Evolutionary conservation across 345 rosid genomes (phyloP).

Genomic region (Linum usitatissimum): DNA sequence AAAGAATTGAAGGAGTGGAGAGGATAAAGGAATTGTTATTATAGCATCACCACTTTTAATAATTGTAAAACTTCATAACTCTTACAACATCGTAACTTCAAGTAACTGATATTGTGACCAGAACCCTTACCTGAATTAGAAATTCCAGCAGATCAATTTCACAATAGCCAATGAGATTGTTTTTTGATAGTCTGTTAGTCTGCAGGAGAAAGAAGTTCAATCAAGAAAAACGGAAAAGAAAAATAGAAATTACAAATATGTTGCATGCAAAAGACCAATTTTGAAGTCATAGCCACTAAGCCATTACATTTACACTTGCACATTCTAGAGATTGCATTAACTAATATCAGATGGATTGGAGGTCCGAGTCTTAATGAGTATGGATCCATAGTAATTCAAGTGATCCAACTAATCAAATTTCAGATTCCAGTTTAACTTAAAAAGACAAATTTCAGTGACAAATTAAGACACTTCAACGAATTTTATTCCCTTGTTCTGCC

Average conservation of each 20-base stretch:
- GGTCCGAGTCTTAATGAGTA: not conserved
- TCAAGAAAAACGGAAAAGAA: not conserved
- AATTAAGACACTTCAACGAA: too few relatives aligned
- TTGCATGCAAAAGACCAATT: not conserved
- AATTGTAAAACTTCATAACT: not conserved
- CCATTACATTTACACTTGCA: not conserved
- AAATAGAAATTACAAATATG: not conserved
- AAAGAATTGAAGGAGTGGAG: not conserved
- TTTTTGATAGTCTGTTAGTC: slow-evolving; percentile 73
- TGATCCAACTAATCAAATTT: not conserved
- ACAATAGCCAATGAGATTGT: slow-evolving; percentile 66
- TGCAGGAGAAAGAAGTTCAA: slow-evolving; percentile 28
- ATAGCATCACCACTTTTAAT: not conserved
- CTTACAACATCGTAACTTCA: not conserved
- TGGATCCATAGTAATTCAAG: not conserved
- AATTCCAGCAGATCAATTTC: slow-evolving; percentile 73
- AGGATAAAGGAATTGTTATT: not conserved
- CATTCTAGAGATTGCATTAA: not conserved
- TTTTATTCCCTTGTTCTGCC: not conserved
- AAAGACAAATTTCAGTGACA: too few relatives aligned
- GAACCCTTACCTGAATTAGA: slow-evolving; percentile 40
- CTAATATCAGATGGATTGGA: not conserved
- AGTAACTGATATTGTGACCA: not conserved
- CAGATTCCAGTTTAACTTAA: not conserved
- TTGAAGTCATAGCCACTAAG: not conserved